Base-by-base conservation (phyloP, 2,329 filamentous ascomycete genomes). In the Penicillium sp. region DNA sequence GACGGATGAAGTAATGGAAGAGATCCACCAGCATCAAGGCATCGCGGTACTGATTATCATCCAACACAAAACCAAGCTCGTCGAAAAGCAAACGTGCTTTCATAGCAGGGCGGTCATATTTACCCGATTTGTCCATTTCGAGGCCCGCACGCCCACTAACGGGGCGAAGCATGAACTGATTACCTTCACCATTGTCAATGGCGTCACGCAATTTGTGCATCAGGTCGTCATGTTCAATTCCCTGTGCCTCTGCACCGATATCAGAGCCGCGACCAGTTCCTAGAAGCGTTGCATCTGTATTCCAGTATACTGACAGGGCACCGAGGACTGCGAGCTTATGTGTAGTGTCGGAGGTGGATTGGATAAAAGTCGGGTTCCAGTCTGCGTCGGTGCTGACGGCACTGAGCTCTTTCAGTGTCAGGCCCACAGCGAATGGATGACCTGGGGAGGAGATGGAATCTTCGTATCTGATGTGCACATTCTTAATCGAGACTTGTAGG, bases 401-500 rank as follows among this genome's bases (percentile, higher is more conserved):
- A 72, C 95, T 98, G 78, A 99, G 93, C 75, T 98, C 93, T 70
- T 96, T 90, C 56, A 99, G 84, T 0, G 93, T 99, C 58, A 99
- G 73, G 49, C 96, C 95, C 6, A 96, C 84, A 5, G 95, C 91
- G 68, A 99, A 99, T 0, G 96, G 93, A 73, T 99, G 95, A 1
- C 92, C 93, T 0, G 93, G 93, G 10, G 93, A 90, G 21, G 95
- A 96, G 68, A 99, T 91, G 14, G 93, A 93, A 76, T 99, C 95
- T 76, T 99, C 95, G 76, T 99, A 99, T 67, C 95, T 90, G 62
- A 99, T 86, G 74, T 99, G 95, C 58, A 99, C 96, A 73, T 98
- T 99, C 81, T 96, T 98, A 75, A 99, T 88, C 24, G 90, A 95
- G 67, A 99, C 91, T 75, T 99, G 95, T 42, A 99, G 82, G 70